Base-by-base conservation (phyloP, 2,329 filamentous ascomycete species). In the Epichloe gansuensis region DNA sequence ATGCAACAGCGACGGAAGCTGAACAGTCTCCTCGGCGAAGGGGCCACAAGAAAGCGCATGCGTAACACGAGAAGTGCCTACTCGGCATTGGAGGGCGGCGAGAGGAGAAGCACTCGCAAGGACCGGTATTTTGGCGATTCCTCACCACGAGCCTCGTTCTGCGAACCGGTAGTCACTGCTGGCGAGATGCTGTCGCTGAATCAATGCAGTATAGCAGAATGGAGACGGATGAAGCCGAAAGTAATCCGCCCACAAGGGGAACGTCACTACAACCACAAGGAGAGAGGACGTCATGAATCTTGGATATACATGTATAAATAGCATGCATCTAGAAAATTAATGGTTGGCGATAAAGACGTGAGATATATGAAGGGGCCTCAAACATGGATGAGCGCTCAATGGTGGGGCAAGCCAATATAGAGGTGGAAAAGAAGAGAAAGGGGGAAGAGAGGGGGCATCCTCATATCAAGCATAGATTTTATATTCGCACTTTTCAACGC, bases 61-160 rank as follows among this genome's bases (percentile, higher is more conserved):
- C 73, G 88, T 25, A 90, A 77, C 3, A 94, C 89, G 0, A 73
- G 88, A 51, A 81, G 85, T 47, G 86, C 86, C 47, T 77, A 85
- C 52, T 87, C 86, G 38, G 89, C 89, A 0, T 70, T 91, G 0
- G 88, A 93, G 64, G 87, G 87, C 13, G 84, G 86, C 1, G 74
- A 78, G 51, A 78, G 88, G 56, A 75, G 76, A 34, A 80, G 72
- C 2, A 87, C 83, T 7, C 76, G 88, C 43, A 75, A 80, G 48
- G 86, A 91, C 55, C 77, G 76, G 54, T 93, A 88, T 75, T 91
- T 94, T 62, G 72, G 76, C 0, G 72, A 75, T 3, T 71, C 73
- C 65, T 88, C 9, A 82, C 86, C 59, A 72, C 81, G 3, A 65
- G 72, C 2, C 69, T 77, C 23, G 81, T 91, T 2, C 73, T 89